phyloP scores from a whole-genome alignment of 345 rosid genomes.

The Populus simonii region DNA sequence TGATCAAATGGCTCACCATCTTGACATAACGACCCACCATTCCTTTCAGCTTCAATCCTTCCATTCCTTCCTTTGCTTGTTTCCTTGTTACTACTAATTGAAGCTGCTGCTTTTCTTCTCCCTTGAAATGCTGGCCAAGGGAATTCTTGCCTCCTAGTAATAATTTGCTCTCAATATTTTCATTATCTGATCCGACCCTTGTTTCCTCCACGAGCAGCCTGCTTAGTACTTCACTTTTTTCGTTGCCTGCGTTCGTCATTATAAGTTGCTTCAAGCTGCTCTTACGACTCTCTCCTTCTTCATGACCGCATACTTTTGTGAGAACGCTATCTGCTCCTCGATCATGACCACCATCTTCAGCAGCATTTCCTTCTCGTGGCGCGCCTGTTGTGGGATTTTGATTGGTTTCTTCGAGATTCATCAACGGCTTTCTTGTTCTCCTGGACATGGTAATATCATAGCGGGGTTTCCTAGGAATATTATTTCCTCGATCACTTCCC shows the following conservation, averaged over 20 bases:
- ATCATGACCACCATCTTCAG: not conserved
- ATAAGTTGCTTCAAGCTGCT: conserved; percentile 61
- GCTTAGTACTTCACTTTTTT: not conserved
- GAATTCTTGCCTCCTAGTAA: conserved; percentile 34
- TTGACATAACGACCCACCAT: conserved; percentile 62
- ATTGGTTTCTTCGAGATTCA: conserved; percentile 4
- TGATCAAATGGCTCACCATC: conserved; percentile 53
- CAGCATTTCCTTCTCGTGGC: not conserved
- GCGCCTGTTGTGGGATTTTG: not conserved
- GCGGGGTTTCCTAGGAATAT: conserved; percentile 29
- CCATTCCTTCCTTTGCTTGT: conserved; percentile 12
- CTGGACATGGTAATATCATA: conserved; percentile 64
- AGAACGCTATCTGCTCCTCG: not conserved
- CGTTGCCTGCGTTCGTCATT: not conserved
- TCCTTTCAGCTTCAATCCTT: conserved; percentile 46
- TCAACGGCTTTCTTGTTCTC: conserved; percentile 67
- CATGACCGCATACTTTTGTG: not conserved
- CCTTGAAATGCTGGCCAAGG: conserved; percentile 46
- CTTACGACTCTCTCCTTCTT: conserved; percentile 2
- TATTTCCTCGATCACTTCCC: conserved; percentile 36
- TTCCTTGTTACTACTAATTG: conserved; percentile 45
- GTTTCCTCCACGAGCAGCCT: not conserved
- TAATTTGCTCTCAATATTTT: not conserved
- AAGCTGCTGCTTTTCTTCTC: conserved; percentile 41
- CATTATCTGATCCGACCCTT: not conserved